These are phyloP conservation scores for Solanum chilense DNA, from an alignment of 257 asterid species.

Conservation along the genomic window DNA sequence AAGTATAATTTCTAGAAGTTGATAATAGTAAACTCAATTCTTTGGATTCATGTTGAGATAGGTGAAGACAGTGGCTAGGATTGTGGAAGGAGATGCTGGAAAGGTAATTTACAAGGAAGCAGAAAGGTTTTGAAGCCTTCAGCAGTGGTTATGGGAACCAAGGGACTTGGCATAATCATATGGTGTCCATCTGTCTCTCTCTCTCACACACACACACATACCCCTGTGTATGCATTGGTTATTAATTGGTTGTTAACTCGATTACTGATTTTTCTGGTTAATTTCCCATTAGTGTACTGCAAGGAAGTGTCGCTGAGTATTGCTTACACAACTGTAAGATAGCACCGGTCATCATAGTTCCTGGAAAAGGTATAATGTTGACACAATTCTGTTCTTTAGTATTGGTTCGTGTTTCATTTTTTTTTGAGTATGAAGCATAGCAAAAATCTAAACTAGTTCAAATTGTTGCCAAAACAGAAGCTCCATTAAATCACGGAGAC, in stretches of 20 bases:
- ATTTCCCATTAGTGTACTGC: conserved; percentile 18
- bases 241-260: background rate
- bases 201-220: background rate
- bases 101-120: conserved; percentile 87
- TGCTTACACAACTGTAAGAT: conserved; percentile 36
- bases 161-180: conserved; percentile 68
- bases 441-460: background rate
- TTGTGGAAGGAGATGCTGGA: conserved; percentile 95
- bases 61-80: conserved; percentile 70
- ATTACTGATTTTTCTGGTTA: background rate
- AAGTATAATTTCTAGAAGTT: background rate
- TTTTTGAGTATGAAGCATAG: background rate
- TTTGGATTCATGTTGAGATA: conserved; percentile 7
- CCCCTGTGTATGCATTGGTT: background rate
- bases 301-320: conserved; percentile 34
- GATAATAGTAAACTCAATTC: background rate
- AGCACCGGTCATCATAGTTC: conserved; percentile 32
- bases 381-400: background rate
- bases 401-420: background rate
- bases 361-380: conserved; percentile 18
- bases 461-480: conserved; percentile 8
- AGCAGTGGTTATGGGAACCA: conserved; percentile 84
- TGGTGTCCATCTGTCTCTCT: conserved; percentile 24
- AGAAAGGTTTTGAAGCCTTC: conserved; percentile 72
- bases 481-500: background rate